These are phyloP conservation scores for Borealophlyctis nickersoniae DNA, from an alignment of 192 early-diverging fungal genomes.

Conservation along the genomic window DNA sequence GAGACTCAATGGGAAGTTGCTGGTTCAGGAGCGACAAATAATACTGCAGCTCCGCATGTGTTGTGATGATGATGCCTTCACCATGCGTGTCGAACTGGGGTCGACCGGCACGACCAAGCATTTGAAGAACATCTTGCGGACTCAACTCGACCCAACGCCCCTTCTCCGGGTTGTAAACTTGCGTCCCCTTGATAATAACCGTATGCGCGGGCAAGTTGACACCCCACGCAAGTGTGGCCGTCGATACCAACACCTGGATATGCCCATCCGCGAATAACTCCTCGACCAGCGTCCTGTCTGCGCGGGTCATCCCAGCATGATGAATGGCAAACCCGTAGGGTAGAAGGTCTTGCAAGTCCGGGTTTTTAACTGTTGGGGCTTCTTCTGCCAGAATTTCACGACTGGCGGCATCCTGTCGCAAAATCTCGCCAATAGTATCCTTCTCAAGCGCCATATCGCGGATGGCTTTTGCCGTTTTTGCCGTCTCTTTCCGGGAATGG, in stretches of 20 bases:
- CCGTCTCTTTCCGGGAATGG: slow-evolving; percentile 97
- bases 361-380: slow-evolving; percentile 75
- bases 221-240: slow-evolving; percentile 98
- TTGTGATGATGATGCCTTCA: slow-evolving; percentile 95
- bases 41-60: slow-evolving; percentile 88
- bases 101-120: slow-evolving; percentile 95
- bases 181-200: slow-evolving; percentile 98
- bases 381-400: slow-evolving; percentile 82
- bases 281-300: slow-evolving; percentile 90
- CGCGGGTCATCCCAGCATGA: slow-evolving; percentile 92
- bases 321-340: slow-evolving; percentile 96
- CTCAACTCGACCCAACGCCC: slow-evolving; percentile 93
- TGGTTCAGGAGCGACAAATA: slow-evolving; percentile 92
- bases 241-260: slow-evolving; percentile 90
- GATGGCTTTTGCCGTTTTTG: slow-evolving; percentile 87
- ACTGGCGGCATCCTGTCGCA: slow-evolving; percentile 75
- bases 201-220: slow-evolving; percentile 98
- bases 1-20: slow-evolving; percentile 96
- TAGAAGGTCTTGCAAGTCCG: slow-evolving; percentile 81
- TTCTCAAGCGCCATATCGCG: slow-evolving; percentile 92
- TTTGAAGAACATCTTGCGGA: slow-evolving; percentile 97
- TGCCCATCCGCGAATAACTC: slow-evolving; percentile 89
- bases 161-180: slow-evolving; percentile 94
- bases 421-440: slow-evolving; percentile 77
- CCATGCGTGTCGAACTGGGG: slow-evolving; percentile 95